These are phyloP conservation scores for Circinella minor DNA, from an alignment of 371 early-diverging fungal genomes.

Conservation along the genomic window DNA sequence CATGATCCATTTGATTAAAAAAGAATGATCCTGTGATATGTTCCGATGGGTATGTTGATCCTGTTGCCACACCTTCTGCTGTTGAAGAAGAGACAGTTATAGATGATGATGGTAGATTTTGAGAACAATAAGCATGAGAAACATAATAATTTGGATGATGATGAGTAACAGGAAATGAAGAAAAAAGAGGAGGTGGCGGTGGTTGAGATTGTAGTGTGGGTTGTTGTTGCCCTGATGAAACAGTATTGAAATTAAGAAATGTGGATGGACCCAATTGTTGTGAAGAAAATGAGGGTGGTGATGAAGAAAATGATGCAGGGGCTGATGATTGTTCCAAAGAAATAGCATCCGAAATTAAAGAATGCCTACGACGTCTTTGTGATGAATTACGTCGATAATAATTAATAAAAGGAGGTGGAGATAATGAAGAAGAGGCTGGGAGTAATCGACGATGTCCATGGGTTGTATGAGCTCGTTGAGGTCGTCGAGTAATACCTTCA, in stretches of 20 bases:
- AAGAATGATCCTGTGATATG: too few relatives aligned
- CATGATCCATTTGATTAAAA: too few relatives aligned
- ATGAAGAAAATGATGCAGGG: neutral
- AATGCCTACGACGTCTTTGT: constrained; percentile 17
- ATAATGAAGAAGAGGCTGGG: neutral
- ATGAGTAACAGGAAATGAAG: too few relatives aligned
- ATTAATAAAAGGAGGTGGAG: neutral
- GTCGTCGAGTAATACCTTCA: neutral
- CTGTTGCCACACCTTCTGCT: too few relatives aligned
- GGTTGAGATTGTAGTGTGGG: neutral
- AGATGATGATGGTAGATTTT: neutral
- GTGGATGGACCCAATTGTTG: constrained; percentile 1
- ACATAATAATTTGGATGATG: too few relatives aligned
- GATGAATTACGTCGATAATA: too few relatives aligned
- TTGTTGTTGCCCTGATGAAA: neutral
- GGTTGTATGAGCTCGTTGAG: neutral
- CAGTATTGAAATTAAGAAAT: neutral
- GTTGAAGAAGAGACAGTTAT: too few relatives aligned
- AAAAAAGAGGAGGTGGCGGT: neutral
- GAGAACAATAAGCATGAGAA: too few relatives aligned
- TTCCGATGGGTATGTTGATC: too few relatives aligned
- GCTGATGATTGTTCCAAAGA: neutral
- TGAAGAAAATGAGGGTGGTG: neutral
- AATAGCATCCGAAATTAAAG: neutral
- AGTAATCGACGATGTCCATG: neutral